Evolutionary conservation across 1,139 yeast species (phyloP), one percentile per base, ranked within the genome.

Genomic region (Geotrichum aggregatum): DNA sequence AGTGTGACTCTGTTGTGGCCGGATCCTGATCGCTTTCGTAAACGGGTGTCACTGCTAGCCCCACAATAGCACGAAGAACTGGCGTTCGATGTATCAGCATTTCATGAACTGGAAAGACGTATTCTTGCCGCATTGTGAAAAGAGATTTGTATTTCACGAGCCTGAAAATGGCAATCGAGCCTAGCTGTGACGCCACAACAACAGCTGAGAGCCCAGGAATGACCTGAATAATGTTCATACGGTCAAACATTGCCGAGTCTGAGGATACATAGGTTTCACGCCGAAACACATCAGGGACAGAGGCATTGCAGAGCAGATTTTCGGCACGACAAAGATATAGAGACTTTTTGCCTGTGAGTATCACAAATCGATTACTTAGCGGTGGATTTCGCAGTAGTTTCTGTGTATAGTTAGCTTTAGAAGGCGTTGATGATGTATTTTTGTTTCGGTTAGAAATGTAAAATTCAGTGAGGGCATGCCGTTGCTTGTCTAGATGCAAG

Each of bases 111-210:
- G 71, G 71, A 49, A 82, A 74, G 1, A 78, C 63, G 57, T 72
- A 76, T 61, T 84, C 91, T 58, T 82, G 86, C 42, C 89, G 68
- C 74, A 83, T 71, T 1, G 81, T 79, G 58, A 70, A 75, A 0
- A 83, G 63, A 0, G 87, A 87, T 28, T 82, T 65, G 61, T 75
- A 75, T 47, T 74, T 71, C 26, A 85, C 81, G 40, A 84, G 63
- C 39, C 91, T 65, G 67, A 82, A 75, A 0, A 84, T 66, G 0
- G 83, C 66, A 4, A 81, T 75, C n/a, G 76, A 64, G 0, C 89
- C 88, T 49, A 76, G 76, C 57, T 83, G 88, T 0, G 83, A 71
- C 0, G 76, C 83, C 0, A 76, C 79, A 3, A 82, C 67, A 19
- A 77, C 69, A 36, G 82, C 77, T 55, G 76, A 76, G 3, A 84